These are phyloP conservation scores for Entomortierella chlamydospora DNA, from an alignment of 192 early-diverging fungal genomes.

Conservation along the genomic window DNA sequence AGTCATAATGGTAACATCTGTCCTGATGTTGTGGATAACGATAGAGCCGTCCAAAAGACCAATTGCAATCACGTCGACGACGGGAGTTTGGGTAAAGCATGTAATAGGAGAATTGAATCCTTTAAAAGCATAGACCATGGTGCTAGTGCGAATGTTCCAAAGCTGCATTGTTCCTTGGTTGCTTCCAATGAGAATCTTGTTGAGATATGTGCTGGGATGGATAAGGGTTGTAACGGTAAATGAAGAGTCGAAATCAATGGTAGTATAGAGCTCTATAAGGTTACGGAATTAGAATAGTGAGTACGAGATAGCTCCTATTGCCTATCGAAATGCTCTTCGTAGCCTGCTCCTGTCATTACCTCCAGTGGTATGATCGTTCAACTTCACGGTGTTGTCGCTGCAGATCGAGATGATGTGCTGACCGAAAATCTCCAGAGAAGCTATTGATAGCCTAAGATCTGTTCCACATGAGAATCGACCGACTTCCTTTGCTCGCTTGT, in stretches of 20 bases:
- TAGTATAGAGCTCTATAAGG: conserved; percentile 71
- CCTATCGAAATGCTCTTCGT: too few species aligned
- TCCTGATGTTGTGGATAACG: conserved; percentile 85
- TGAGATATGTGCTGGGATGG: conserved; percentile 97
- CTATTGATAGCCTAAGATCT: conserved; percentile 43
- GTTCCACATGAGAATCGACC: conserved; percentile 30
- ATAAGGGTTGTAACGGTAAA: conserved; percentile 82
- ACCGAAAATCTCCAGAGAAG: conserved; percentile 79
- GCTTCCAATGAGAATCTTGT: conserved; percentile 93
- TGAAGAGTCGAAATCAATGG: conserved; percentile 77
- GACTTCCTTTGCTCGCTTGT: conserved; percentile 78
- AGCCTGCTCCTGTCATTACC: too few species aligned
- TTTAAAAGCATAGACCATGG: conserved; percentile 85
- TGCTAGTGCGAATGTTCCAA: conserved; percentile 92
- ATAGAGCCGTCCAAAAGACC: conserved; percentile 91
- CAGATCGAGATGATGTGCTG: conserved; percentile 79
- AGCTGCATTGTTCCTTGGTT: conserved; percentile 90
- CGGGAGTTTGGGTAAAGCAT: conserved; percentile 86
- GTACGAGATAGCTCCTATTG: not conserved
- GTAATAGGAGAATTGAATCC: conserved; percentile 81
- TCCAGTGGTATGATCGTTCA: conserved; percentile 80
- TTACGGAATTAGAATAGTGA: not conserved
- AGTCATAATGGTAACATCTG: conserved; percentile 80
- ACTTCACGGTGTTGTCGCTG: conserved; percentile 81
- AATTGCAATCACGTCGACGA: conserved; percentile 93